Percentiles rank a stretch among this genome's conserved stretches.
These are phyloP conservation scores for Pelomyxa schiedti DNA, from an alignment of 78 protist species.

Conservation along the genomic window DNA sequence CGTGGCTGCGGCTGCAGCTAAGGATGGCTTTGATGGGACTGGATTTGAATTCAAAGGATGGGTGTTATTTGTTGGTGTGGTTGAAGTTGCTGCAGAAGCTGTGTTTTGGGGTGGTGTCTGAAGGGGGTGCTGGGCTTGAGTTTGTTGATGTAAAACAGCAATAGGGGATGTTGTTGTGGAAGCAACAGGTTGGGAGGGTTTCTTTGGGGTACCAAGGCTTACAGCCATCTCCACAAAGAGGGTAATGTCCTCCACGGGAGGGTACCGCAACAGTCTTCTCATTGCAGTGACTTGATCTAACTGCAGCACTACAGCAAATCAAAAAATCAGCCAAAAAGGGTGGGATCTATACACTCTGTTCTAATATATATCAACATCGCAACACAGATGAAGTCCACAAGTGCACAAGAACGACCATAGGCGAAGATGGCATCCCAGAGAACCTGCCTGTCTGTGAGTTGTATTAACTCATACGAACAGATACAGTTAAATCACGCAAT, in stretches of 20 bases:
- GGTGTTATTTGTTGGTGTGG: too few relatives aligned
- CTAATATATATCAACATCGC: constrained; percentile 56
- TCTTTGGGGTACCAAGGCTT: not conserved
- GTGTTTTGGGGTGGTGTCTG: too few relatives aligned
- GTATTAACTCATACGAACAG: too few relatives aligned
- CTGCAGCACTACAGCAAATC: constrained; percentile 7
- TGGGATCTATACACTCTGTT: constrained; percentile 19
- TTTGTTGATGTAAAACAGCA: too few relatives aligned
- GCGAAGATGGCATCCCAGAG: constrained; percentile 72
- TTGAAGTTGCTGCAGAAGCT: too few relatives aligned
- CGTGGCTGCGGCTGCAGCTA: too few relatives aligned
- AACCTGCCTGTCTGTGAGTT: constrained; percentile 43
- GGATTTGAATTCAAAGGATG: too few relatives aligned
- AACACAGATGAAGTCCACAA: constrained; percentile 45
- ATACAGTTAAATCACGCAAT: too few relatives aligned
- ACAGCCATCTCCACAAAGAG: constrained; percentile 29
- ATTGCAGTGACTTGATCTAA: constrained; percentile 33
- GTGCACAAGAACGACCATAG: constrained; percentile 11
- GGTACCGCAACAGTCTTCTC: constrained; percentile 53
- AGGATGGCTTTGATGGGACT: too few relatives aligned
- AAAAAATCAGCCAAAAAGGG: not conserved
- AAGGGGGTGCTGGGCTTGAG: too few relatives aligned
- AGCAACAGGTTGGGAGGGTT: too few relatives aligned
- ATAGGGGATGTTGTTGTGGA: too few relatives aligned
- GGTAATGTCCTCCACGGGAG: constrained; percentile 59